These are phyloP conservation scores for Marasmius tenuissimus DNA, from an alignment of 1,284 basidiomycete genomes.

Conservation along the genomic window DNA sequence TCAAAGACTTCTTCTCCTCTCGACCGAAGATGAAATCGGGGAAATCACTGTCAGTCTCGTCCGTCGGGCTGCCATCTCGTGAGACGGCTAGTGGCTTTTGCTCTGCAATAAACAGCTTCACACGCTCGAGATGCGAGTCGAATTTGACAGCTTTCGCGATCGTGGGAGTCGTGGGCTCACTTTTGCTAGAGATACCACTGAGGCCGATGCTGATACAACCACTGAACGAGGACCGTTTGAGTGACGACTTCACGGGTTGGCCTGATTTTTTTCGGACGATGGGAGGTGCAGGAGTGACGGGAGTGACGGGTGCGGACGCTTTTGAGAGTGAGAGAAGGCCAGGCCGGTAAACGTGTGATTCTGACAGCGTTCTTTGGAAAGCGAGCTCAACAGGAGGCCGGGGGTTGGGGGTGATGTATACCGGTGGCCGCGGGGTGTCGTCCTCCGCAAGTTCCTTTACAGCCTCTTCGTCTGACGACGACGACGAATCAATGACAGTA, in stretches of 20 bases:
- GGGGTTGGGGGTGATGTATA: neutral
- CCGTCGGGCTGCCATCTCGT: constrained; percentile 86
- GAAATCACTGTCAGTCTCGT: constrained; percentile 71
- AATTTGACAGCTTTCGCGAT: constrained; percentile 88
- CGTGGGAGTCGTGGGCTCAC: constrained; percentile 60
- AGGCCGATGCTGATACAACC: constrained; percentile 52
- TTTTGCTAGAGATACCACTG: constrained; percentile 45
- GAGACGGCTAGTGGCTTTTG: constrained; percentile 94
- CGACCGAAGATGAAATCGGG: constrained; percentile 60
- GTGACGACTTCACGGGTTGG: constrained; percentile 87
- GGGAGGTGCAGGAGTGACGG: constrained; percentile 17
- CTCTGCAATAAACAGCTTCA: constrained; percentile 91
- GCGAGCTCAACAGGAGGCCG: neutral
- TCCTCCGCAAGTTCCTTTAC: constrained; percentile 17
- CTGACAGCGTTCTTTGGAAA: neutral
- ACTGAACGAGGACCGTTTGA: constrained; percentile 66
- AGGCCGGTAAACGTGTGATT: constrained; percentile 2
- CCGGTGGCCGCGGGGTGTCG: constrained; percentile 22
- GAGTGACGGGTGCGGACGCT: constrained; percentile 11
- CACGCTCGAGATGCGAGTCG: constrained; percentile 86
- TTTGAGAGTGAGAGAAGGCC: constrained; percentile 9
- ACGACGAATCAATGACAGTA: neutral
- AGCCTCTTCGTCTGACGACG: neutral
- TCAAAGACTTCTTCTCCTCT: constrained; percentile 41
- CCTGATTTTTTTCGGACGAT: constrained; percentile 89